A percentile compares a stretch with the other conserved stretches of the same genome.
These are phyloP conservation scores for Melampsora larici-populina DNA, from an alignment of 1,284 basidiomycete genomes.

Conservation along the genomic window DNA sequence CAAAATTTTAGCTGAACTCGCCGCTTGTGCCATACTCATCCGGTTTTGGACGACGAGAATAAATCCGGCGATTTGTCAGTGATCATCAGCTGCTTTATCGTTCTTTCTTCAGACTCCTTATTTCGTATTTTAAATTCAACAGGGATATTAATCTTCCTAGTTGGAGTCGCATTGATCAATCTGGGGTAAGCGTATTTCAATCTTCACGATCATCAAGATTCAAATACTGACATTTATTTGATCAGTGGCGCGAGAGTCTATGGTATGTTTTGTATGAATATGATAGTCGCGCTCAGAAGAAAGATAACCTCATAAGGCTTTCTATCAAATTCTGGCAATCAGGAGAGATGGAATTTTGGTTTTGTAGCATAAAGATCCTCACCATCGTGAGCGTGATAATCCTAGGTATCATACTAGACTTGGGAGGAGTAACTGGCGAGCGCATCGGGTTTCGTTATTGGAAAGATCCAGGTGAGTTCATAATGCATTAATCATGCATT, in stretches of 20 bases:
- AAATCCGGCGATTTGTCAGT: constrained; percentile 35
- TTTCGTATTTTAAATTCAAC: background rate
- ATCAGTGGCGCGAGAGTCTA: constrained; percentile 37
- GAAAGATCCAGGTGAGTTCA: constrained; percentile 62
- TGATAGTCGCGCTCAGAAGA: too few species aligned
- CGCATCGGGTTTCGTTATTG: constrained; percentile 69
- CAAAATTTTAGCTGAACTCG: constrained; percentile 29
- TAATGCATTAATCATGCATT: too few species aligned
- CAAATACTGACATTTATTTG: constrained; percentile 1
- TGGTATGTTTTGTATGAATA: constrained; percentile 12
- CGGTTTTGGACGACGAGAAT: constrained; percentile 37
- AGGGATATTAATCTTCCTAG: constrained; percentile 40
- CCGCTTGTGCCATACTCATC: constrained; percentile 38
- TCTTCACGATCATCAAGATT: background rate
- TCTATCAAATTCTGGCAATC: background rate
- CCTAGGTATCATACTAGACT: constrained; percentile 59
- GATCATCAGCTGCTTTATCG: background rate
- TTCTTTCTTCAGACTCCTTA: background rate
- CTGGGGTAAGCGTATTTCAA: constrained; percentile 18
- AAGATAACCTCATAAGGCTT: too few species aligned
- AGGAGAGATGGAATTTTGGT: constrained; percentile 63
- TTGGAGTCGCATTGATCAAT: constrained; percentile 28
- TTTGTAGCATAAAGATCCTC: constrained; percentile 61
- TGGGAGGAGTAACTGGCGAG: constrained; percentile 53
- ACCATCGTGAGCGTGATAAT: constrained; percentile 62